Percentiles rank a stretch among this genome's conserved stretches.
Evolutionary conservation across 768 basidiomycete genomes (phyloP).

Genomic region (Mycena epipterygia): DNA sequence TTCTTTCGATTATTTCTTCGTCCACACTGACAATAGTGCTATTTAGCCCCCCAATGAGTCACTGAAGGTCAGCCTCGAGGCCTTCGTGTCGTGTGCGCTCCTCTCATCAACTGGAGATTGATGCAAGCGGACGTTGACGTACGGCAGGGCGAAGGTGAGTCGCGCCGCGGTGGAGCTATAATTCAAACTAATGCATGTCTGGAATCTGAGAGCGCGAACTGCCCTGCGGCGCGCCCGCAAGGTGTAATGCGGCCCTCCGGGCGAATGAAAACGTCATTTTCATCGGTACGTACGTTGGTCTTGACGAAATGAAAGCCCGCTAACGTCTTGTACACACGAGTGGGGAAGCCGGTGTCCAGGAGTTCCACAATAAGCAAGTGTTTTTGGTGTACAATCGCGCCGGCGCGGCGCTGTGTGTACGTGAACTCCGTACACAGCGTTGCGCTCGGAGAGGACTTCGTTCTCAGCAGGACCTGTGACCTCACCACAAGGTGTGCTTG

Average conservation of each 20-base stretch:
- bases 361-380: slow-evolving; percentile 93
- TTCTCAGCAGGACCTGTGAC: too few relatives aligned
- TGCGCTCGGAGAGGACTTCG: too few relatives aligned
- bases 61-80: slow-evolving; percentile 97
- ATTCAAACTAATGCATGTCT: slow-evolving; percentile 4
- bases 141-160: slow-evolving; percentile 68
- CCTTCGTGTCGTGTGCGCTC: slow-evolving; percentile 99
- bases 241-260: slow-evolving; percentile 82
- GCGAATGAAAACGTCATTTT: slow-evolving; percentile 96
- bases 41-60: too few relatives aligned
- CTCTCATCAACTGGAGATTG: slow-evolving; percentile 96
- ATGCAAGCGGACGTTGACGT: slow-evolving; percentile 88
- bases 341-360: slow-evolving; percentile 73
- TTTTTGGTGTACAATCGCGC: slow-evolving; percentile 94
- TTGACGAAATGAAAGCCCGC: neutral
- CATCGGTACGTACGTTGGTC: slow-evolving; percentile 68
- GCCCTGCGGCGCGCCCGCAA: slow-evolving; percentile 78
- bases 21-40: too few relatives aligned
- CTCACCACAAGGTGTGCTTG: too few relatives aligned
- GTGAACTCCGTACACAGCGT: too few relatives aligned
- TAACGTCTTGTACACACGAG: slow-evolving; percentile 50
- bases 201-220: slow-evolving; percentile 50
- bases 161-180: neutral
- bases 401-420: too few relatives aligned
- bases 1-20: too few relatives aligned